A percentile compares a stretch with the other conserved stretches of the same genome.
phyloP scores from a whole-genome alignment of 2,329 filamentous ascomycete genomes.

The Colletotrichum neosansevieriae region DNA sequence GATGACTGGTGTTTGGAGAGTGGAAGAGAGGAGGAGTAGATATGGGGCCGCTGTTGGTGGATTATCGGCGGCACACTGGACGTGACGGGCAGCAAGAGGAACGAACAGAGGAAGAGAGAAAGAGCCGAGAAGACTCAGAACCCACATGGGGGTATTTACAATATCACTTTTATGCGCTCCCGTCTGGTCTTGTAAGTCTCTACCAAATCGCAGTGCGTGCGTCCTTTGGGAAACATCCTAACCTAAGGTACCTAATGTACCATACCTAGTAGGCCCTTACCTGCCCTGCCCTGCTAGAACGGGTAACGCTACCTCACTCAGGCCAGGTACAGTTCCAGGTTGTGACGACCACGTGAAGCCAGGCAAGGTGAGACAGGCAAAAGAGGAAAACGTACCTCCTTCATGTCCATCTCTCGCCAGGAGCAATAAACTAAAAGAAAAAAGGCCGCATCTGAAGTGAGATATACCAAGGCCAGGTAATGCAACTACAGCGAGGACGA shows the following conservation, averaged over 20 bases:
- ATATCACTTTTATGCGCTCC: slow-evolving; percentile 1
- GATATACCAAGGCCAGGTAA: background rate
- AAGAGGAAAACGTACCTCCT: background rate
- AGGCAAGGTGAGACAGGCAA: background rate
- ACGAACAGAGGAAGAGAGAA: background rate
- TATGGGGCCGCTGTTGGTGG: slow-evolving; percentile 14
- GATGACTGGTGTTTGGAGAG: slow-evolving; percentile 6
- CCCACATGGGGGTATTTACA: no score
- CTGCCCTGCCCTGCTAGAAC: background rate
- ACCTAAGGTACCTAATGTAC: background rate
- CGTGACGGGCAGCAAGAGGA: background rate
- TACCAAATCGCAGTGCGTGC: no score
- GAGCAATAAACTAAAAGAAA: background rate
- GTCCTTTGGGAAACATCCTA: background rate
- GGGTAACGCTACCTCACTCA: background rate
- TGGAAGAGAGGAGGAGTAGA: background rate
- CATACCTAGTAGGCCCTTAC: slow-evolving; percentile 6
- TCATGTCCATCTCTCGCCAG: background rate
- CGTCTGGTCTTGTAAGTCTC: background rate
- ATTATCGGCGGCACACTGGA: slow-evolving; percentile 4
- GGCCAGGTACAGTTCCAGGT: no score
- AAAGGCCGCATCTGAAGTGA: slow-evolving; percentile 13
- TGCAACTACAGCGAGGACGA: slow-evolving; percentile 6
- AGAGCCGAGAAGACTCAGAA: background rate
- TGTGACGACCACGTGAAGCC: background rate